Percentiles rank a stretch among this genome's conserved stretches.
Conservation (phyloP, 129 eudicot genomes). For the Heracleum sosnowskyi region DNA sequence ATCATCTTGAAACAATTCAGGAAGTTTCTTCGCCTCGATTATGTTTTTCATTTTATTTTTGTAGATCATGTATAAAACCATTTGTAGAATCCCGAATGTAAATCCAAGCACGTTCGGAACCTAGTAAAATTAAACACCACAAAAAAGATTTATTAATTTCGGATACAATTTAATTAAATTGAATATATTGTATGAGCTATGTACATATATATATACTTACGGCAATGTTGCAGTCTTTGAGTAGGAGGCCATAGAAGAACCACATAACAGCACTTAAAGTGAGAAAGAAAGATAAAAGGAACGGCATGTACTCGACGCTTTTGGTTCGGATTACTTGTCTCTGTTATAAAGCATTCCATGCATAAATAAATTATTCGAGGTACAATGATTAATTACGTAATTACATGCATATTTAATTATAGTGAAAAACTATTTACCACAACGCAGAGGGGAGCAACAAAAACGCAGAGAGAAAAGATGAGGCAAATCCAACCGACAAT, state of each 20-base stretch:
- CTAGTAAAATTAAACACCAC: conserved; percentile 20
- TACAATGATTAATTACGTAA: not conserved
- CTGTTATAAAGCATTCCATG: conserved; percentile 27
- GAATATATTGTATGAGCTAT: not conserved
- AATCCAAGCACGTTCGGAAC: conserved; percentile 72
- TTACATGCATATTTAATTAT: not conserved
- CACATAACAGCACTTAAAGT: conserved; percentile 73
- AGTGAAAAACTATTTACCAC: conserved; percentile 34
- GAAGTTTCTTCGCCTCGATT: conserved; percentile 8
- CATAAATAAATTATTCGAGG: not conserved
- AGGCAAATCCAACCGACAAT: conserved; percentile 81
- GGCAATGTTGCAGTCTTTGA: conserved; percentile 59
- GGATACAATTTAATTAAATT: no score
- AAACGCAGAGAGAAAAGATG: conserved; percentile 55
- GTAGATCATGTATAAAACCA: conserved; percentile 51
- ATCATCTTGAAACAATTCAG: conserved; percentile 7
- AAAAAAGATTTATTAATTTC: not conserved
- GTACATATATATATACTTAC: conserved; percentile 21
- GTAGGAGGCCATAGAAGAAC: conserved; percentile 74
- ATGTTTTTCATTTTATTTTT: conserved; percentile 24
- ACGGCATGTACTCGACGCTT: conserved; percentile 80
- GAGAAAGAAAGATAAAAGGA: conserved; percentile 55
- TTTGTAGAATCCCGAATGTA: conserved; percentile 51
- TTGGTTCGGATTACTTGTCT: conserved; percentile 75
- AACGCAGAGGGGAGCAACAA: conserved; percentile 60